phyloP scores from a whole-genome alignment of 495 filamentous ascomycete species.

The Trichocladium antarcticum region DNA sequence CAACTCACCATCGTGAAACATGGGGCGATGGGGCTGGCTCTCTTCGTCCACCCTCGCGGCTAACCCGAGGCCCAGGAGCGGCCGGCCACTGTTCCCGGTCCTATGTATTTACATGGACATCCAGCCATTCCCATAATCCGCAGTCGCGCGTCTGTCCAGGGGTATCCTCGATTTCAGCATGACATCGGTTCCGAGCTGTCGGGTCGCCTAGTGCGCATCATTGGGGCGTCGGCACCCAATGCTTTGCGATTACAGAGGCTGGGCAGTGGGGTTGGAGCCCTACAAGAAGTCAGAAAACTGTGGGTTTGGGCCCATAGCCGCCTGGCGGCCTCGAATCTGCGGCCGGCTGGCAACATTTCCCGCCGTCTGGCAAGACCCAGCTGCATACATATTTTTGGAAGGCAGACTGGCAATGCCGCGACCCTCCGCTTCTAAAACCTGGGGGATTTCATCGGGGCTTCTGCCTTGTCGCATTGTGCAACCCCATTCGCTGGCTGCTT shows the following conservation, averaged over 20 bases:
- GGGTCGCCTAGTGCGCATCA: not conserved
- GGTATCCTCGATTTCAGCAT: not conserved
- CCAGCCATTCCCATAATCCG: too few species aligned
- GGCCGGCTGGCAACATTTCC: slow-evolving; percentile 7
- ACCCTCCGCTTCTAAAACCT: not conserved
- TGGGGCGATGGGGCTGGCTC: too few species aligned
- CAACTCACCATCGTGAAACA: too few species aligned
- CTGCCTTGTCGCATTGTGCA: slow-evolving; percentile 10
- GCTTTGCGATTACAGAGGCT: not conserved
- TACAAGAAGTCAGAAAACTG: slow-evolving; percentile 3
- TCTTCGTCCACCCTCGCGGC: too few species aligned
- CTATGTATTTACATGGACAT: too few species aligned
- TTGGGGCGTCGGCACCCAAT: not conserved
- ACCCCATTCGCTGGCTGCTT: slow-evolving; percentile 10
- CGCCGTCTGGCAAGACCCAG: slow-evolving; percentile 4
- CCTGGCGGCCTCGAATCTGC: slow-evolving; percentile 14
- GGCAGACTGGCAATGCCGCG: not conserved
- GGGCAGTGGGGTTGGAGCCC: not conserved
- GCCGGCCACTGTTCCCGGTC: too few species aligned
- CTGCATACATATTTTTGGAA: not conserved
- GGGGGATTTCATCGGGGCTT: slow-evolving; percentile 13
- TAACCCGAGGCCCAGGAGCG: too few species aligned
- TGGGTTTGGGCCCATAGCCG: slow-evolving; percentile 14
- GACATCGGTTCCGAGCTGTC: not conserved
- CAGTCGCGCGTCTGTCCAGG: too few species aligned